These are phyloP conservation scores for Bolboschoenus planiculmis DNA, from an alignment of 176 grass and related monocot genomes.

Conservation along the genomic window DNA sequence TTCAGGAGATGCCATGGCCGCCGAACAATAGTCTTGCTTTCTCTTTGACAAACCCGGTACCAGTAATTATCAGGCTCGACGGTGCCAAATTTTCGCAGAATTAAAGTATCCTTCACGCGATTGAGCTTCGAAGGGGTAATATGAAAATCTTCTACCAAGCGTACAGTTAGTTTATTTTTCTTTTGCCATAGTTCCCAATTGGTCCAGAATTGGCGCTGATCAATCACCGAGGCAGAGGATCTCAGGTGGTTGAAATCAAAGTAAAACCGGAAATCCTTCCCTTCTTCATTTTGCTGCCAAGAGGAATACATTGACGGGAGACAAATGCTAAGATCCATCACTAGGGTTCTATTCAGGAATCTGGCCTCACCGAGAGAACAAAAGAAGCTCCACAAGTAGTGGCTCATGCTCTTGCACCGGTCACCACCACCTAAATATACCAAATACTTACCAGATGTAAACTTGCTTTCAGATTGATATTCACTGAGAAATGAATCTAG, in stretches of 20 bases:
- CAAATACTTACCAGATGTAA: conserved; percentile 40
- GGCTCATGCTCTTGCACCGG: conserved; percentile 71
- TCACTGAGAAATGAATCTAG: conserved; percentile 15
- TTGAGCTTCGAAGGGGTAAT: conserved; percentile 43
- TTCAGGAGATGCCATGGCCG: conserved; percentile 23
- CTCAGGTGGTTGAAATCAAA: conserved; percentile 57
- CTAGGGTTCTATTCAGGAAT: conserved; percentile 62
- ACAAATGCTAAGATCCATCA: conserved; percentile 55
- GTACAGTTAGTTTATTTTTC: conserved; percentile 47
- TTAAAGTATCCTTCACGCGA: conserved; percentile 40
- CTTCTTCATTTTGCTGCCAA: conserved; percentile 50
- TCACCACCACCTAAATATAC: conserved; percentile 63
- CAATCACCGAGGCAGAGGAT: conserved; percentile 34
- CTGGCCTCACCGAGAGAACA: conserved; percentile 64
- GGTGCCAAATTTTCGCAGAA: conserved; percentile 63
- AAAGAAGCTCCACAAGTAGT: conserved; percentile 65
- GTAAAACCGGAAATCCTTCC: conserved; percentile 71
- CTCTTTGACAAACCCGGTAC: conserved; percentile 62
- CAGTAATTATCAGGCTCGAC: conserved; percentile 88
- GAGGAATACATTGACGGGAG: conserved; percentile 36
- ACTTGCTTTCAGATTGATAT: conserved; percentile 38
- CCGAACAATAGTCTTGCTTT: conserved; percentile 26
- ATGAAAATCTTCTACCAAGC: conserved; percentile 49
- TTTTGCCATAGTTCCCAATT: conserved; percentile 59
- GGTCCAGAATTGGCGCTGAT: conserved; percentile 57